phyloP scores from a whole-genome alignment of 495 filamentous ascomycete species.

The Astrocystis sublimbata region DNA sequence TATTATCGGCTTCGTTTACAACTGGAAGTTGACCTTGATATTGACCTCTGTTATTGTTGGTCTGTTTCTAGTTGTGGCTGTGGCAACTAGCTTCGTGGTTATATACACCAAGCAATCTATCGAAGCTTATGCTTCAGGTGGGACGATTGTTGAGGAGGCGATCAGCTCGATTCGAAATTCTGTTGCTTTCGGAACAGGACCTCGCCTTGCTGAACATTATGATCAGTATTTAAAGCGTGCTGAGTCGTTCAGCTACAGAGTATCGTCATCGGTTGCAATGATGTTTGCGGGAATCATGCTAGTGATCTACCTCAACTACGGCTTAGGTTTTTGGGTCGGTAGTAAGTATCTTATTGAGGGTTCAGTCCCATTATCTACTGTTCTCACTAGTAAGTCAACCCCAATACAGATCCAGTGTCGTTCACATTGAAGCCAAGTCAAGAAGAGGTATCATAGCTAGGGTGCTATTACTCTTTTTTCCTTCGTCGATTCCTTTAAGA shows the following conservation, averaged over 20 bases:
- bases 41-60: constrained; percentile 74
- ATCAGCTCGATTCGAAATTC: constrained; percentile 91
- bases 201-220: constrained; percentile 82
- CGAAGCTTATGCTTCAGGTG: constrained; percentile 76
- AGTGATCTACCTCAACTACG: constrained; percentile 85
- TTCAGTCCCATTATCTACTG: constrained; percentile 52
- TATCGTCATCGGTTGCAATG: constrained; percentile 65
- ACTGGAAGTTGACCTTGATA: constrained; percentile 82
- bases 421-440: too few species aligned
- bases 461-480: too few species aligned
- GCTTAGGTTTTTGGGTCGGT: constrained; percentile 94
- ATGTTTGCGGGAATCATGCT: constrained; percentile 84
- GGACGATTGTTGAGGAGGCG: constrained; percentile 90
- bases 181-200: constrained; percentile 87
- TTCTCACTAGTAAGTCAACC: too few species aligned
- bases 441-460: too few species aligned
- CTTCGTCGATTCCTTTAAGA: too few species aligned
- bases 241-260: constrained; percentile 73
- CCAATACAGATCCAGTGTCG: too few species aligned
- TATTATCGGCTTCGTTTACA: constrained; percentile 82
- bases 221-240: constrained; percentile 70
- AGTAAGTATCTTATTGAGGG: constrained; percentile 72
- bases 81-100: constrained; percentile 69
- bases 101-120: constrained; percentile 77
- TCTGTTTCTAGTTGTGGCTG: constrained; percentile 72